Base-by-base conservation (phyloP, 148 eudicot species). In the Fagopyrum esculentum region DNA sequence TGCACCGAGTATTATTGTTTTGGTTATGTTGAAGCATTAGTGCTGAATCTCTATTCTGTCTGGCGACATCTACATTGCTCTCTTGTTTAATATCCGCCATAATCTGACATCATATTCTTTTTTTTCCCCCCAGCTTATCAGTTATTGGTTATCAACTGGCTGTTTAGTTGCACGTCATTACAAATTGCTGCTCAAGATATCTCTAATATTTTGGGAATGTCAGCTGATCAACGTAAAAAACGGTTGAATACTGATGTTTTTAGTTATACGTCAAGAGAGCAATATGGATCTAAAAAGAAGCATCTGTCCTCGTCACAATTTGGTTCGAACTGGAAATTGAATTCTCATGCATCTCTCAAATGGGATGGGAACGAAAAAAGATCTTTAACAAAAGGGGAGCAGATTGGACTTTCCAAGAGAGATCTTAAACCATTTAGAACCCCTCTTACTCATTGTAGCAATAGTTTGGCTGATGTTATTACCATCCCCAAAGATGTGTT, bases 171-270 rank as follows among this genome's bases (percentile, higher is more conserved):
- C 46, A 40, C 19, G 11, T 43, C 71, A 5, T n/a, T 66, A 40
- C 46, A 43, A 66, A 46, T 66, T 66, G 71, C 74, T 81, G 7
- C 75, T 77, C 63, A 60, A 75, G 80, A 45, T 59, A 74, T 63
- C 46, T 78, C 22, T 83, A 77, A 73, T 61, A 72, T 78, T 69
- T 73, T 77, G 75, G 47, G 46, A 78, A 94, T 94, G 98, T 93
- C 90, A 35, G 92, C 93, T 84, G 97, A 90, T 86, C 93, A 94
- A 79, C 83, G 91, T 73, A 91, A 87, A 80, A 86, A 87, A 72
- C 87, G 90, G 48, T 77, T 83, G 64, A 88, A 60, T 77, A 60
- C 80, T 73, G 71, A 71, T 73, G 55, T 77, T 75, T 74, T 78
- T 77, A 83, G 83, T 66, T 83, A 81, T 77, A 81, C 77, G 29